Evolutionary conservation across 768 basidiomycete species (phyloP).

Genomic region (Tricholoma matsutake): DNA sequence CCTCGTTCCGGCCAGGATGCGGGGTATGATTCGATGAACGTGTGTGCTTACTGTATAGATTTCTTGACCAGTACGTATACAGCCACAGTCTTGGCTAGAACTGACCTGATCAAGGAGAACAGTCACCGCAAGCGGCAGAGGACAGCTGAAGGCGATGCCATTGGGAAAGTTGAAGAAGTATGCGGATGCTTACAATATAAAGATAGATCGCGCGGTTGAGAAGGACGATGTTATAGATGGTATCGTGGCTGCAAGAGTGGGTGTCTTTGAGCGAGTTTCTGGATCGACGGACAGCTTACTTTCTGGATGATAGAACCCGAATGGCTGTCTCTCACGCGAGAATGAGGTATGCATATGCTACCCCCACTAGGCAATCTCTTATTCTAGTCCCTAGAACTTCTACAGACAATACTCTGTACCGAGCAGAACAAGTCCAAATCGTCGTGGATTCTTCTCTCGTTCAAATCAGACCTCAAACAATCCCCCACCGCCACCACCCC

Average conservation of each 20-base stretch:
- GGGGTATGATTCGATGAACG: slow-evolving; percentile 63
- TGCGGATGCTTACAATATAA: slow-evolving; percentile 66
- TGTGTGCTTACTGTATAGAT: slow-evolving; percentile 77
- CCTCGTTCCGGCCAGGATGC: slow-evolving; percentile 50
- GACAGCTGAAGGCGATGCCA: slow-evolving; percentile 52
- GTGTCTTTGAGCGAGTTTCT: slow-evolving; percentile 13
- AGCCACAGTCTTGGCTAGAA: background rate
- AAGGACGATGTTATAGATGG: slow-evolving; percentile 77
- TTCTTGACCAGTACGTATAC: slow-evolving; percentile 53
- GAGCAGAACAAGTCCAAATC: slow-evolving; percentile 28
- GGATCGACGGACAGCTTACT: background rate
- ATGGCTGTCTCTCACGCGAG: slow-evolving; percentile 57
- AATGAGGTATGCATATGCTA: slow-evolving; percentile 48
- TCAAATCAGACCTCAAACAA: slow-evolving; percentile 25
- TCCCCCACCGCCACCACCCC: slow-evolving; percentile 31
- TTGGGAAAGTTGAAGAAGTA: slow-evolving; percentile 67
- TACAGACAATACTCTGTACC: slow-evolving; percentile 68
- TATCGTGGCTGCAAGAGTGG: slow-evolving; percentile 52
- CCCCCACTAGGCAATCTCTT: background rate
- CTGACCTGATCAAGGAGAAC: slow-evolving; percentile 6
- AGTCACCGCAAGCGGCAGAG: slow-evolving; percentile 71
- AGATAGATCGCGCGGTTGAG: slow-evolving; percentile 60
- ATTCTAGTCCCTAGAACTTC: slow-evolving; percentile 36
- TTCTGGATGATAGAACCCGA: slow-evolving; percentile 37
- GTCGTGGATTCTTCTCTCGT: slow-evolving; percentile 49